Evolutionary conservation across 352 stramenopile genomes (phyloP).

Genomic region (Globisporangium perplexum): DNA sequence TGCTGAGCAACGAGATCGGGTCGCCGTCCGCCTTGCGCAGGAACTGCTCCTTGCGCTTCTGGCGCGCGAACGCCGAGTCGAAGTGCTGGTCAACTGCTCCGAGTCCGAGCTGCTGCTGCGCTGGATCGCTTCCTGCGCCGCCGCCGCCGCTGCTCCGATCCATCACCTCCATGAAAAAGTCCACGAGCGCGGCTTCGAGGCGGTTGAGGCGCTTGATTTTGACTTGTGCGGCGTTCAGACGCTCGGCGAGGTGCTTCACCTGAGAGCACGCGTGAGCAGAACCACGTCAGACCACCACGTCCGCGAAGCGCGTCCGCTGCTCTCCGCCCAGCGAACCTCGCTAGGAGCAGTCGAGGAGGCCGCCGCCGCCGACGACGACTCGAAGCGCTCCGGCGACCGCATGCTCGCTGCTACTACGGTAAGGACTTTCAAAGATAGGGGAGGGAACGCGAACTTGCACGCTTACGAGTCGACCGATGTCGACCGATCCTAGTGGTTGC

Average conservation of each 20-base stretch:
- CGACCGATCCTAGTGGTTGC: no score
- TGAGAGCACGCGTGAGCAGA: conserved; percentile 8
- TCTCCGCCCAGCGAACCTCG: not conserved
- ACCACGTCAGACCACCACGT: not conserved
- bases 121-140: not conserved
- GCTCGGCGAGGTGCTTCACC: conserved; percentile 56
- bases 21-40: conserved; percentile 53
- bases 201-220: conserved; percentile 59
- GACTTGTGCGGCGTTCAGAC: conserved; percentile 54
- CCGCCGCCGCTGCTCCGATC: conserved; percentile 15
- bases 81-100: not conserved
- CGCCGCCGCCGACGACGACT: not conserved
- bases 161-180: conserved; percentile 74
- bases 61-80: conserved; percentile 33
- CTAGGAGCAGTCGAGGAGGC: not conserved
- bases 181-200: conserved; percentile 56
- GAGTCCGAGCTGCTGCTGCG: conserved; percentile 5
- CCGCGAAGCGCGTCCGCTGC: no score
- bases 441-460: no score
- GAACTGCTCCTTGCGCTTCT: conserved; percentile 51
- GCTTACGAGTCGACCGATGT: no score
- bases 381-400: conserved; percentile 1
- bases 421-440: no score
- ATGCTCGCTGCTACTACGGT: no score
- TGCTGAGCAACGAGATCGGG: conserved; percentile 63